Evolutionary conservation across 345 rosid genomes (phyloP).

Genomic region (Arabis alpina): DNA sequence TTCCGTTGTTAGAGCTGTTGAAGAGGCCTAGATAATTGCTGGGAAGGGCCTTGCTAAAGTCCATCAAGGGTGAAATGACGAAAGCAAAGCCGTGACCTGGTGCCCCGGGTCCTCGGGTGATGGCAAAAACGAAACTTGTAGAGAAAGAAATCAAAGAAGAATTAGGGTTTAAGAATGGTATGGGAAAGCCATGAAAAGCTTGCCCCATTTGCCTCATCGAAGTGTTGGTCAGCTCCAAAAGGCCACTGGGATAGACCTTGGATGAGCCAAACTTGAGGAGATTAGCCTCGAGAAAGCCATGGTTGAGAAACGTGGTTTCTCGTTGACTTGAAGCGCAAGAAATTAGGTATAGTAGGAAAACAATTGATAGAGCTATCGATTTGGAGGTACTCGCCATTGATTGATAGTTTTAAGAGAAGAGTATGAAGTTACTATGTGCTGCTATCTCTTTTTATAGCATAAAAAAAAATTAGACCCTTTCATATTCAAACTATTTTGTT

Average conservation of each 20-base stretch:
- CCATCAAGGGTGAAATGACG: constrained; percentile 44
- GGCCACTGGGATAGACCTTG: constrained; percentile 49
- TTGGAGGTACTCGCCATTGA: constrained; percentile 26
- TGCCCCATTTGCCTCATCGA: constrained; percentile 45
- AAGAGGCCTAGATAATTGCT: constrained; percentile 55
- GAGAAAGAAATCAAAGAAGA: constrained; percentile 42
- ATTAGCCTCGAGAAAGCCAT: constrained; percentile 51
- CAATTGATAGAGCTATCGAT: too few species aligned
- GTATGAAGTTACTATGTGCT: constrained; percentile 4
- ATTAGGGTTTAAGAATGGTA: constrained; percentile 36
- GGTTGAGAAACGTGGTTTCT: constrained; percentile 44
- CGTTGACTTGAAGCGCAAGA: constrained; percentile 39
- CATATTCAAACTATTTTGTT: too few species aligned
- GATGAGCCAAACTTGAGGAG: constrained; percentile 50
- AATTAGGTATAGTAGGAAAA: constrained; percentile 1
- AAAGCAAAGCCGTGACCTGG: constrained; percentile 58
- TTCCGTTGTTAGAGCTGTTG: constrained; percentile 46
- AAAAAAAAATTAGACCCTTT: background rate
- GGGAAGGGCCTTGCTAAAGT: constrained; percentile 26
- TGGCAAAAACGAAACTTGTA: constrained; percentile 50
- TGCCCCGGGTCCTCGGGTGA: constrained; percentile 29
- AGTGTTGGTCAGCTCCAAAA: constrained; percentile 62
- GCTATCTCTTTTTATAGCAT: constrained; percentile 29
- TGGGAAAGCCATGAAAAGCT: constrained; percentile 52
- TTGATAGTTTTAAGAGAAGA: background rate